These are phyloP conservation scores for Botrytis paeoniae DNA, from an alignment of 2,329 filamentous ascomycete species.

Conservation along the genomic window DNA sequence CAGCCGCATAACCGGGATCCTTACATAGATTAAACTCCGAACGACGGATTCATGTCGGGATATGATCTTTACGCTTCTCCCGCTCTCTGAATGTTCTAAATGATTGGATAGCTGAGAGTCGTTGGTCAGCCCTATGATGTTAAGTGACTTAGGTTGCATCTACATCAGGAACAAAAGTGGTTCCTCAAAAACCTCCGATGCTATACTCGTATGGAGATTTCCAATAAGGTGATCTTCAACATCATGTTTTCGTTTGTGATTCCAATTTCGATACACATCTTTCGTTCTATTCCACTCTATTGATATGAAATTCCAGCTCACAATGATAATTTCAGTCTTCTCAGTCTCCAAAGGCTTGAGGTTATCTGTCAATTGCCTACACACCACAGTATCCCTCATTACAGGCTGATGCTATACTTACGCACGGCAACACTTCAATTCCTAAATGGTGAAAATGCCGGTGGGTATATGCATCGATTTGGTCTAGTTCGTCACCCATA, in stretches of 20 bases:
- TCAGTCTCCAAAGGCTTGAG: neutral
- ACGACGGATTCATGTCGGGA: neutral
- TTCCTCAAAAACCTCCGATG: neutral
- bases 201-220: neutral
- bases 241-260: neutral
- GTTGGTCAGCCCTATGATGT: constrained; percentile 10
- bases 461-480: neutral
- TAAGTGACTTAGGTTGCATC: neutral
- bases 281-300: neutral
- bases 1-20: neutral
- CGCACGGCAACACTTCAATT: neutral
- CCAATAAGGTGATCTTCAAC: neutral
- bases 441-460: neutral
- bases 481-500: neutral
- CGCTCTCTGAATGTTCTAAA: neutral
- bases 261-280: neutral
- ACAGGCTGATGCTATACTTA: no score
- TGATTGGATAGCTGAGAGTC: constrained; percentile 6
- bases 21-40: neutral
- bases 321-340: neutral
- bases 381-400: neutral
- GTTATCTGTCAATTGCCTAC: neutral
- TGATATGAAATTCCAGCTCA: neutral
- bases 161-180: neutral
- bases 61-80: neutral